These are phyloP conservation scores for Oleoguttula mirabilis DNA, from an alignment of 495 filamentous ascomycete species.

Conservation along the genomic window DNA sequence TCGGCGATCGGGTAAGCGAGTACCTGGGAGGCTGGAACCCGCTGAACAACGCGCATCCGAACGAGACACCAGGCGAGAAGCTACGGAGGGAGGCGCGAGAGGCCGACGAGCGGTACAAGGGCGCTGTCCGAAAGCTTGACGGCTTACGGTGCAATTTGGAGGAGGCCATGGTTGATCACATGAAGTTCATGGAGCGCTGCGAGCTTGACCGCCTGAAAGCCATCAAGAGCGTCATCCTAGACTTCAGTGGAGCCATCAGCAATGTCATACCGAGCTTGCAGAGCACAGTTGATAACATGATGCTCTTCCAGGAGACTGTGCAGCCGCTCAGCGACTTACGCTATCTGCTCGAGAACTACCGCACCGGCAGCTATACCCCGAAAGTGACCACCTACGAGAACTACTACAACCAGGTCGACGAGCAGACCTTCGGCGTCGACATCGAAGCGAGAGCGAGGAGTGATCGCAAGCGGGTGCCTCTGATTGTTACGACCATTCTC, in stretches of 20 bases:
- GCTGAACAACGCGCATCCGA: conserved; percentile 74
- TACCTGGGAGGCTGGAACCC: conserved; percentile 87
- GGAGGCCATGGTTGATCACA: conserved; percentile 81
- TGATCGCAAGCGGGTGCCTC: conserved; percentile 87
- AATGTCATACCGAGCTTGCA: conserved; percentile 96
- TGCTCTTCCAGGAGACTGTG: conserved; percentile 96
- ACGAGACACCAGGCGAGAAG: conserved; percentile 78
- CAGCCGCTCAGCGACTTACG: conserved; percentile 83
- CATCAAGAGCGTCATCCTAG: conserved; percentile 92
- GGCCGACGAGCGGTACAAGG: conserved; percentile 88
- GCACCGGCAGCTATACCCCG: conserved; percentile 83
- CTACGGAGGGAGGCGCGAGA: conserved; percentile 82
- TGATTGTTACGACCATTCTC: conserved; percentile 83
- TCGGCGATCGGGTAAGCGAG: conserved; percentile 38
- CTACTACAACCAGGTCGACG: conserved; percentile 96
- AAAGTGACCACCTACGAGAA: conserved; percentile 94
- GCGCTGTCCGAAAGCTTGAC: conserved; percentile 70
- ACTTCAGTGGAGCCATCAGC: conserved; percentile 95
- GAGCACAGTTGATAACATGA: conserved; percentile 93
- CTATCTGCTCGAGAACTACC: conserved; percentile 95
- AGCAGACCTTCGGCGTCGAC: conserved; percentile 95
- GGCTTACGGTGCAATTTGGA: conserved; percentile 84
- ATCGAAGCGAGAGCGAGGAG: conserved; percentile 85
- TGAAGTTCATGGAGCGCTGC: conserved; percentile 95
- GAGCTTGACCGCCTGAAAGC: conserved; percentile 93